Evolutionary conservation across 1,284 basidiomycete species (phyloP).

Genomic region (Ceratobasidium sp.): DNA sequence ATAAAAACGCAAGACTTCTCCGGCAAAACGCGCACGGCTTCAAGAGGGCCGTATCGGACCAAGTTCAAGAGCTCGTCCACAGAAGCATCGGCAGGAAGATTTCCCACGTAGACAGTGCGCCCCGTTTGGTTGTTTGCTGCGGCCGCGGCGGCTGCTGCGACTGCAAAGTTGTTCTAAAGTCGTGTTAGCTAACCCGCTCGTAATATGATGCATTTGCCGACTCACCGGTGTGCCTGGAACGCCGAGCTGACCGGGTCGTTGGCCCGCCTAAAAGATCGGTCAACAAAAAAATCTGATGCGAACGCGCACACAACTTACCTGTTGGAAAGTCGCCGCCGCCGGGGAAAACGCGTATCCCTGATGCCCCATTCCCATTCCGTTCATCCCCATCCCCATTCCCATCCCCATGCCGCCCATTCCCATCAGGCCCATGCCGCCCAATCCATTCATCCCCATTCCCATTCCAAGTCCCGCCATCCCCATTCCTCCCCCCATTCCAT

Average conservation of each 20-base stretch:
- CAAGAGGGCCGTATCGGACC: slow-evolving; percentile 97
- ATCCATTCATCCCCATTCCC: slow-evolving; percentile 45
- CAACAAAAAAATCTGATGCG: slow-evolving; percentile 39
- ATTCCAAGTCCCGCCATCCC: slow-evolving; percentile 42
- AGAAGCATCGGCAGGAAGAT: slow-evolving; percentile 93
- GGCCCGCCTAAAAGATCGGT: slow-evolving; percentile 5
- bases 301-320: slow-evolving; percentile 58
- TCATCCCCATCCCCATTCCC: slow-evolving; percentile 50
- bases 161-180: slow-evolving; percentile 32
- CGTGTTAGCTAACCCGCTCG: slow-evolving; percentile 18
- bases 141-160: slow-evolving; percentile 65
- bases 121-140: slow-evolving; percentile 72
- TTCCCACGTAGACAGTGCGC: slow-evolving; percentile 97
- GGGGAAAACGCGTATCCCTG: slow-evolving; percentile 47
- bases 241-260: slow-evolving; percentile 46
- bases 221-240: slow-evolving; percentile 45
- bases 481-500: slow-evolving; percentile 41
- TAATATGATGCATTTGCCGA: background rate
- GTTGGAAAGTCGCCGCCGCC: slow-evolving; percentile 67
- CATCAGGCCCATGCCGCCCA: slow-evolving; percentile 52
- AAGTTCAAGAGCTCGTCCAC: slow-evolving; percentile 98
- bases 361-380: slow-evolving; percentile 48
- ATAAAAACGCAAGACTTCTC: slow-evolving; percentile 99
- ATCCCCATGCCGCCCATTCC: slow-evolving; percentile 51
- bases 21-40: slow-evolving; percentile 93